These are phyloP conservation scores for Globisporangium alternatum DNA, from an alignment of 352 stramenopile species.

Conservation along the genomic window DNA sequence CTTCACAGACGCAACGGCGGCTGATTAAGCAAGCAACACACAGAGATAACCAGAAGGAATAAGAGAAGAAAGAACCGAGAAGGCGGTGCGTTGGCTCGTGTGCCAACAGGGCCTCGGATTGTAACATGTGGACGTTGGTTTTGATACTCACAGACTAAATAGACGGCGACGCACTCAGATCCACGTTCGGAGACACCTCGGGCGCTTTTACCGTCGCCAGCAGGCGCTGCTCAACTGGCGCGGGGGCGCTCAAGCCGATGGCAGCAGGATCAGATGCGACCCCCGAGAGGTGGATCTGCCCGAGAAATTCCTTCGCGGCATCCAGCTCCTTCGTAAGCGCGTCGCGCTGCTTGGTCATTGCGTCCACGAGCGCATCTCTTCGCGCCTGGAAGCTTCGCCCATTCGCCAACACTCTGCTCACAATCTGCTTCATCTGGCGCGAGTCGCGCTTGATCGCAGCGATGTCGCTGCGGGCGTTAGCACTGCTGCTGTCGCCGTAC, in stretches of 20 bases:
- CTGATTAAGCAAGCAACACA: not conserved
- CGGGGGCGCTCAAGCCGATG: constrained; percentile 50
- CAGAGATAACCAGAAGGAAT: constrained; percentile 4
- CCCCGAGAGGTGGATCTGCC: constrained; percentile 52
- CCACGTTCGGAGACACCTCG: constrained; percentile 37
- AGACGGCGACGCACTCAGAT: constrained; percentile 45
- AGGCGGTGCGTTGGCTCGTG: no score
- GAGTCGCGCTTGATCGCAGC: constrained; percentile 59
- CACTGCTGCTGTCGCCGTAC: constrained; percentile 35
- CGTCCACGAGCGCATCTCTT: constrained; percentile 48
- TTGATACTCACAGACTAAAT: constrained; percentile 28
- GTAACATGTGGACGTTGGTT: not conserved
- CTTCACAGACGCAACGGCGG: not conserved
- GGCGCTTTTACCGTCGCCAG: constrained; percentile 51
- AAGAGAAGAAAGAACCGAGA: constrained; percentile 1
- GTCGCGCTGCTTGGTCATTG: constrained; percentile 75
- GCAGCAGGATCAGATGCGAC: constrained; percentile 29
- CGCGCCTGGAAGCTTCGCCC: constrained; percentile 47
- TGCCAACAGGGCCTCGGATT: no score
- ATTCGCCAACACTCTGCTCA: constrained; percentile 57
- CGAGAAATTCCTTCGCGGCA: constrained; percentile 72
- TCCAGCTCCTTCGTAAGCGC: constrained; percentile 59
- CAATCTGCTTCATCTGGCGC: constrained; percentile 50
- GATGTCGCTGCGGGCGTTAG: constrained; percentile 34
- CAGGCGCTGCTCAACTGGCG: constrained; percentile 62